phyloP scores from a whole-genome alignment of 371 early-diverging fungal genomes.

The Rhizopus stolonifer region DNA sequence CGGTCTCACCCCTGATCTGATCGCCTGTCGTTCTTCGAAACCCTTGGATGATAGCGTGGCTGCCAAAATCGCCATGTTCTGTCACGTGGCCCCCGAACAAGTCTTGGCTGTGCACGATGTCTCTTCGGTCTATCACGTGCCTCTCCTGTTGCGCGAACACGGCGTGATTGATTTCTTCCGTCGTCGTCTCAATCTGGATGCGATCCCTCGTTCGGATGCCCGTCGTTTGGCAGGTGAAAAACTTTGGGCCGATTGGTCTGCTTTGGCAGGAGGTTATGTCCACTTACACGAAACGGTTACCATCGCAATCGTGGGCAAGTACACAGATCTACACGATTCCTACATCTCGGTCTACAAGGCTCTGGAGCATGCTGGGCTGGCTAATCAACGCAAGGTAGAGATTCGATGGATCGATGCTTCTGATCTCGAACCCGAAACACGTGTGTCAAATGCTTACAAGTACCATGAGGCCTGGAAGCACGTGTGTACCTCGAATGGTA shows the following conservation, averaged over 20 bases:
- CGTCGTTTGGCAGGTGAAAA: conserved; percentile 58
- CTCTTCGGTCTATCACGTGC: conserved; percentile 95
- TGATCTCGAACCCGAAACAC: conserved; percentile 79
- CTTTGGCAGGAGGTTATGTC: conserved; percentile 76
- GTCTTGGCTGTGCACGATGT: conserved; percentile 94
- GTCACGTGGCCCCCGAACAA: conserved; percentile 92
- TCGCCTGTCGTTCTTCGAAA: conserved; percentile 93
- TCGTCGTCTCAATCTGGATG: conserved; percentile 77
- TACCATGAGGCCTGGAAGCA: conserved; percentile 94
- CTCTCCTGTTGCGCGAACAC: conserved; percentile 84
- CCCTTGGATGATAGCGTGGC: conserved; percentile 80
- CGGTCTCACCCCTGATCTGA: conserved; percentile 95
- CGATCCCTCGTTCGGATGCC: conserved; percentile 52
- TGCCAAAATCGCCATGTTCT: conserved; percentile 97
- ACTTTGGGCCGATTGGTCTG: conserved; percentile 82
- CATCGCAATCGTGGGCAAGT: conserved; percentile 97
- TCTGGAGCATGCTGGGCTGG: conserved; percentile 90
- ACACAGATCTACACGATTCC: conserved; percentile 92
- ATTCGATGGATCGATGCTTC: conserved; percentile 95
- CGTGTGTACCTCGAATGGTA: conserved; percentile 88
- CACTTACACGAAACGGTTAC: conserved; percentile 84
- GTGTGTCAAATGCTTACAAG: conserved; percentile 78
- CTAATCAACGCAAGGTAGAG: conserved; percentile 78
- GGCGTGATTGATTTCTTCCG: conserved; percentile 82
- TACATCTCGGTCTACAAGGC: conserved; percentile 97